Base-by-base conservation (phyloP, 192 early-diverging fungal genomes). In the Dissophora globulifera region DNA sequence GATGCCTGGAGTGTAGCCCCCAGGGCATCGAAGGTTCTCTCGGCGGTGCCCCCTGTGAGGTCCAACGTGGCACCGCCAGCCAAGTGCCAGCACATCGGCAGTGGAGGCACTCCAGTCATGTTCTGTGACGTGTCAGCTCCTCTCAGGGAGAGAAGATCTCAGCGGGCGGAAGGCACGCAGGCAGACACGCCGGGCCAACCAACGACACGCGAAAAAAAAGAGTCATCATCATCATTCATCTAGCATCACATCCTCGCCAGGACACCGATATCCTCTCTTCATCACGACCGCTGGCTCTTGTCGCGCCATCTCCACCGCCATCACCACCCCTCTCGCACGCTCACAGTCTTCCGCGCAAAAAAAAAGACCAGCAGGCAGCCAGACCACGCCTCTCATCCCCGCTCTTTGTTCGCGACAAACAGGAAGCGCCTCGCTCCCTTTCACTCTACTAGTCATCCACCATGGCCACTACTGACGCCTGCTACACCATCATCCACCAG, bases 401-500 rank as follows among this genome's bases (percentile, higher is more conserved):
- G n/a, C 30, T 62, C 25, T 51, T 46, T 20, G 19, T 51, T 40
- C 20, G 41, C 27, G n/a, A 33, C 40, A 32, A 4, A 4, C 13
- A 11, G 29, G 47, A 27, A 47, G 29, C 42, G 3, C 42, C 16
- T 46, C 46, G 11, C 32, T 33, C 29, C 22, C 19, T 56, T 47
- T 29, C 16, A 12, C 13, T 17, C 42, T 22, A 22, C 19, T 23
- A 19, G 9, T 3, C 41, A 51, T 15, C 41, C 35, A 76, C 26
- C 58, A 76, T 76, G 72, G 67, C 61, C 72, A 67, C 85, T 19
- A 76, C 76, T 26, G 85, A 86, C 48, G 74, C 81, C 62, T 89
- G 88, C 75, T 89, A 86, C 68, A 85, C 85, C 29, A 78, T 90
- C 45, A 83, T 90, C 55, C 85, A 87, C 55, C 85, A 85, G 50